A percentile compares a stretch with the other conserved stretches of the same genome.
These are phyloP conservation scores for Pyricularia sp. DNA, from an alignment of 2,329 filamentous ascomycete species.

Conservation along the genomic window DNA sequence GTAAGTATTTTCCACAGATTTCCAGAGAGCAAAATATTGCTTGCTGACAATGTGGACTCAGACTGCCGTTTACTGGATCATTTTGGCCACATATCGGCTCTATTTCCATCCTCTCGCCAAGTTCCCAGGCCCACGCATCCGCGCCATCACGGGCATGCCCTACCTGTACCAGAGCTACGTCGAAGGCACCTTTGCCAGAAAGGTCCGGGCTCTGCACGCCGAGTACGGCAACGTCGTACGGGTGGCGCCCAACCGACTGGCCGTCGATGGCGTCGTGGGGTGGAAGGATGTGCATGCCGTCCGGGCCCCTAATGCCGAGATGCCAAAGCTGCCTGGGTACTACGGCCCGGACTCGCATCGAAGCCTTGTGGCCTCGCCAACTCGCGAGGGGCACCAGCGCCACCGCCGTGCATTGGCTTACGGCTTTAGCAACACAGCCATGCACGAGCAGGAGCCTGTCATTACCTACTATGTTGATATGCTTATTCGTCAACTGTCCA, in stretches of 20 bases:
- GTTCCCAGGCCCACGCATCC: conserved; percentile 22
- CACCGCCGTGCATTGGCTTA: conserved; percentile 23
- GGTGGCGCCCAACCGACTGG: neutral
- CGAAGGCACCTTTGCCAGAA: neutral
- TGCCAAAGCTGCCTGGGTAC: neutral
- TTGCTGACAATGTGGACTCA: neutral
- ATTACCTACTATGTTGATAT: conserved; percentile 14
- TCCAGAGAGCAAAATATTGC: too few species aligned
- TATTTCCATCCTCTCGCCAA: conserved; percentile 16
- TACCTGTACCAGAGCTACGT: neutral
- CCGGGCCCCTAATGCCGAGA: neutral
- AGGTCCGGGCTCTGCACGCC: neutral
- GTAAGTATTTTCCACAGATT: neutral
- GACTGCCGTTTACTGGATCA: conserved; percentile 3
- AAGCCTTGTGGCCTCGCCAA: conserved; percentile 14
- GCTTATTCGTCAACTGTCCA: conserved; percentile 11
- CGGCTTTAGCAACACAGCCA: conserved; percentile 27
- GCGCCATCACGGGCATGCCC: conserved; percentile 12
- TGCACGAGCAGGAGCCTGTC: conserved; percentile 31
- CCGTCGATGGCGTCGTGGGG: neutral
- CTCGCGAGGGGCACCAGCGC: conserved; percentile 15
- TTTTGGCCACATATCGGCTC: conserved; percentile 14
- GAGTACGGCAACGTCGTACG: neutral
- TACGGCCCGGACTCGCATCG: neutral
- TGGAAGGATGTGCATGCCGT: neutral